Percentiles rank a stretch among this genome's conserved stretches.
These are phyloP conservation scores for Termitomyces sp. DNA, from an alignment of 768 basidiomycete species.

Conservation along the genomic window DNA sequence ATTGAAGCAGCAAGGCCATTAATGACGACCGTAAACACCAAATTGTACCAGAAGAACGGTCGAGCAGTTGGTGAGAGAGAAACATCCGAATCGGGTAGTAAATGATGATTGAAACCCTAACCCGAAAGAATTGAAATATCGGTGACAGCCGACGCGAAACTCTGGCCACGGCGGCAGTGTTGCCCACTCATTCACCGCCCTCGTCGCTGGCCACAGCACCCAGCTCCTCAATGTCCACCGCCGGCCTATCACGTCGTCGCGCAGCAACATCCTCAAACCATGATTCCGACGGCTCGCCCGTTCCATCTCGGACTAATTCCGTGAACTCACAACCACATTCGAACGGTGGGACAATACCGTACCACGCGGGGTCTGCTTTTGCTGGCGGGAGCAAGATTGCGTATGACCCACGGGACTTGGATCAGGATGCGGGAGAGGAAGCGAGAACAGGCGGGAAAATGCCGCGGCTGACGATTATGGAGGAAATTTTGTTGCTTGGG, in stretches of 20 bases:
- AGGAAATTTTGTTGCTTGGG: conserved; percentile 91
- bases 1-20: background rate
- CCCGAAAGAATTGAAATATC: background rate
- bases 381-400: conserved; percentile 88
- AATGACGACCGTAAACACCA: no score
- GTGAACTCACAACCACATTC: conserved; percentile 14
- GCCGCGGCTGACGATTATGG: conserved; percentile 92
- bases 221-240: conserved; percentile 40
- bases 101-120: background rate
- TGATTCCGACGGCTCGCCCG: conserved; percentile 37
- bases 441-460: conserved; percentile 63
- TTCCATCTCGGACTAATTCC: conserved; percentile 21
- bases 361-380: conserved; percentile 80
- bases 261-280: conserved; percentile 40
- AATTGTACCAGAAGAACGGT: no score
- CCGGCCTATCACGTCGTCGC: conserved; percentile 58
- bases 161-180: background rate
- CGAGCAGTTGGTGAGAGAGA: no score
- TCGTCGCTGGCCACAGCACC: background rate
- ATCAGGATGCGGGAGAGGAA: conserved; percentile 65
- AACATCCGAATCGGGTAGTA: background rate
- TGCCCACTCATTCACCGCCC: background rate
- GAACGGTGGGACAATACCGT: conserved; percentile 22
- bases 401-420: conserved; percentile 88
- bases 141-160: background rate